A percentile compares a stretch with the other conserved stretches of the same genome.
phyloP scores from a whole-genome alignment of 805 yeast genomes.

The Kazachstania psychrophila region DNA sequence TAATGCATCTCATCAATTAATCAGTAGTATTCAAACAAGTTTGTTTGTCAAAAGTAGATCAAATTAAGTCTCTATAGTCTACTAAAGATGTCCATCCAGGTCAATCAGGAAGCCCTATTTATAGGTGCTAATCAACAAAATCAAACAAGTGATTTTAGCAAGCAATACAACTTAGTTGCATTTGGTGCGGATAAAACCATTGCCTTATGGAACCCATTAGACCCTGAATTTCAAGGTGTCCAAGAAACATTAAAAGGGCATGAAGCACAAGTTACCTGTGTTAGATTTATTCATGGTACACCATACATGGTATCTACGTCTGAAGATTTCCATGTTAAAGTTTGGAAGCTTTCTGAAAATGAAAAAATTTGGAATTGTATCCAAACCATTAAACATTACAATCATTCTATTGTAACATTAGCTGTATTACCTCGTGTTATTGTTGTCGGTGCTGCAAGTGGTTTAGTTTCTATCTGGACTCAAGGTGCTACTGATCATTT shows the following conservation, averaged over 20 bases:
- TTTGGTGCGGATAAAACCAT: conserved; percentile 61
- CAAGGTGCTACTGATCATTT: conserved; percentile 15
- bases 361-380: conserved; percentile 14
- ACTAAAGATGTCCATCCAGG: no score
- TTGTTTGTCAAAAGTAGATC: no score
- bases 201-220: conserved; percentile 61
- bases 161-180: conserved; percentile 39
- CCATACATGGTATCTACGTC: conserved; percentile 48
- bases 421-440: conserved; percentile 37
- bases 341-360: conserved; percentile 42
- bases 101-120: conserved; percentile 45
- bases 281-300: conserved; percentile 44
- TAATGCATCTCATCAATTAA: no score
- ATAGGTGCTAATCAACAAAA: conserved; percentile 66
- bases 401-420: conserved; percentile 46
- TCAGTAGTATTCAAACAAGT: no score
- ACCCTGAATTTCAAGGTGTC: conserved; percentile 37
- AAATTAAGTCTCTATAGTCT: no score
- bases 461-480: conserved; percentile 46
- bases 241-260: conserved; percentile 52
- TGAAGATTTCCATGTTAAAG: conserved; percentile 52
- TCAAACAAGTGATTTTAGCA: conserved; percentile 46
- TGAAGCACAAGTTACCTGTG: conserved; percentile 54
- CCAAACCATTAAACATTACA: conserved; percentile 34
- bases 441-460: conserved; percentile 57